Conservation (phyloP, 2,329 filamentous ascomycete species). For the Hypoxylon sp. region DNA sequence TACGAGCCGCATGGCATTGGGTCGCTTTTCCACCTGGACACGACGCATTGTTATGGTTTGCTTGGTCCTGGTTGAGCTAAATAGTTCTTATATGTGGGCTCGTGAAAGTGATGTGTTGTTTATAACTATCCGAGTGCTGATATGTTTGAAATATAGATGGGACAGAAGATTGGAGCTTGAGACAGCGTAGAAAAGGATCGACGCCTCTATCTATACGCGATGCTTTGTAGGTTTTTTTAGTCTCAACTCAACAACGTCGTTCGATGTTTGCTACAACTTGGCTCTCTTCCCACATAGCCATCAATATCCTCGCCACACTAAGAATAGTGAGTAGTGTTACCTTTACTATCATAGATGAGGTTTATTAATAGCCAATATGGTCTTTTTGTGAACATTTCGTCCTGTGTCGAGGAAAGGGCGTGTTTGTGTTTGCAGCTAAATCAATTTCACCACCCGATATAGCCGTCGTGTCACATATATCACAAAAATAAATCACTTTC, state of each 20-base stretch:
- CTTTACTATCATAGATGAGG: too few species aligned
- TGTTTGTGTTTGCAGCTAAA: too few species aligned
- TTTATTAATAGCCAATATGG: too few species aligned
- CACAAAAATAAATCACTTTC: too few species aligned
- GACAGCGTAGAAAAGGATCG: background rate
- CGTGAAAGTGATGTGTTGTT: background rate
- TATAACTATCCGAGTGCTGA: background rate
- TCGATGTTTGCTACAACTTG: too few species aligned
- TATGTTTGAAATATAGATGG: background rate
- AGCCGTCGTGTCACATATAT: too few species aligned
- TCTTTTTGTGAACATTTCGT: too few species aligned
- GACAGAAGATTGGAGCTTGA: background rate
- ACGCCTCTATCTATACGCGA: background rate
- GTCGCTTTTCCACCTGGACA: conserved; percentile 24
- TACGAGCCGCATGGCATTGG: conserved; percentile 22
- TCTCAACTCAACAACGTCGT: background rate
- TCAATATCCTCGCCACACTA: too few species aligned
- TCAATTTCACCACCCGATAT: too few species aligned
- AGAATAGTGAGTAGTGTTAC: too few species aligned
- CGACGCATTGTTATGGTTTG: conserved; percentile 12
- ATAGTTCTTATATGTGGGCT: background rate
- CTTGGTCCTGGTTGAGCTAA: background rate
- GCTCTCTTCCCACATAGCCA: too few species aligned
- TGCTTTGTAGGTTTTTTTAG: background rate
- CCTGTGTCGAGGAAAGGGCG: too few species aligned